Conservation (phyloP, 306 rosid genomes). For the Alnus glutinosa region DNA sequence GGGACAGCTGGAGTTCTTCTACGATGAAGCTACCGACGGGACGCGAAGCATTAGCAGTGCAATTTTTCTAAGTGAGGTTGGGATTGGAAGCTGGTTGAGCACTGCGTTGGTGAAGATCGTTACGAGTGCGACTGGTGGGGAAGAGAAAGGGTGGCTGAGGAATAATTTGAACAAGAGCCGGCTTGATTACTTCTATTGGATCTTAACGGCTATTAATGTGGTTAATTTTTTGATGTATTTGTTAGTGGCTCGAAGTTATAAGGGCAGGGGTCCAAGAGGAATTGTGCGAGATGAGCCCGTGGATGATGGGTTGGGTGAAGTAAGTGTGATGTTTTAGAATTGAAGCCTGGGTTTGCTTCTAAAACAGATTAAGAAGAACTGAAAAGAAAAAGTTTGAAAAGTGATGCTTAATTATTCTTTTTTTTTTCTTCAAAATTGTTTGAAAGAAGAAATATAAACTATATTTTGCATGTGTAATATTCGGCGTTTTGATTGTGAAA, state of each 20-base stretch:
- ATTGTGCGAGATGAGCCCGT: constrained; percentile 22
- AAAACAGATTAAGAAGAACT: too few relatives aligned
- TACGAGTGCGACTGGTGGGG: constrained; percentile 36
- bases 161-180: constrained; percentile 38
- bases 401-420: constrained; percentile 6
- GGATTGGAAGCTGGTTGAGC: constrained; percentile 62
- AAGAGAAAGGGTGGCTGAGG: constrained; percentile 47
- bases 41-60: constrained; percentile 63
- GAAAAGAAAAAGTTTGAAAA: too few relatives aligned
- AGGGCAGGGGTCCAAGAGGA: constrained; percentile 17
- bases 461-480: too few relatives aligned
- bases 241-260: constrained; percentile 33
- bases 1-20: constrained; percentile 70
- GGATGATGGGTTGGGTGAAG: not conserved
- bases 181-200: constrained; percentile 57
- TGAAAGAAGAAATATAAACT: too few relatives aligned
- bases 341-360: not conserved
- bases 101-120: constrained; percentile 47
- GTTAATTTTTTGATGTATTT: constrained; percentile 45
- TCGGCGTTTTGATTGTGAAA: too few relatives aligned
- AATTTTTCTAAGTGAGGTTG: constrained; percentile 48
- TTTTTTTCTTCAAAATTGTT: too few relatives aligned
- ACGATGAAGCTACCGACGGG: constrained; percentile 67
- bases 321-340: not conserved
- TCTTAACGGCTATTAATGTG: constrained; percentile 35